Conservation (phyloP, 257 asterid species). For the Vinca minor region DNA sequence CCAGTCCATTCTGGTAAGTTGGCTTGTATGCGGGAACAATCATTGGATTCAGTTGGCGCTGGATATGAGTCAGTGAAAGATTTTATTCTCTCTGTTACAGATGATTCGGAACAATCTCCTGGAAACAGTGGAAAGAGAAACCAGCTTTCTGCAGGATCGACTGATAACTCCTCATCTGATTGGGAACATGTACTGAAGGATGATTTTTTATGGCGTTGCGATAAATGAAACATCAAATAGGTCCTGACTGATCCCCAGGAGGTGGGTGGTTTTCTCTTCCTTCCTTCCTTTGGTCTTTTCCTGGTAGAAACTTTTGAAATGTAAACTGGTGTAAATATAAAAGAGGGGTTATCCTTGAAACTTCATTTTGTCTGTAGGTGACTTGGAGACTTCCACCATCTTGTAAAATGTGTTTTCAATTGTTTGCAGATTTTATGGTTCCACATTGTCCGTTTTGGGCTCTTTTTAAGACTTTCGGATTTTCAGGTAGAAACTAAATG, state of each 20-base stretch:
- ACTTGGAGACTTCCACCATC: neutral
- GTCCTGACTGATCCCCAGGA: neutral
- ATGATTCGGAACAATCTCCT: slow-evolving; percentile 29
- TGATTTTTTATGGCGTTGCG: slow-evolving; percentile 44
- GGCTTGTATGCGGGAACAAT: slow-evolving; percentile 10
- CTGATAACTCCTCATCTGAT: slow-evolving; percentile 57
- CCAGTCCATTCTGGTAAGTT: slow-evolving; percentile 2
- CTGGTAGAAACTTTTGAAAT: neutral
- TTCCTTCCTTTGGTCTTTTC: neutral
- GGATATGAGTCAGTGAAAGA: slow-evolving; percentile 34
- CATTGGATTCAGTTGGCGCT: slow-evolving; percentile 18
- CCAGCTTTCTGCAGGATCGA: slow-evolving; percentile 30
- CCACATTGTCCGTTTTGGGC: too few relatives aligned
- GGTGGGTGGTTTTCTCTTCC: neutral
- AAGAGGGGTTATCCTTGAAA: neutral
- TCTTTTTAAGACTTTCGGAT: too few relatives aligned
- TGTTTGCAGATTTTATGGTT: neutral
- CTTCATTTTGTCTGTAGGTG: neutral
- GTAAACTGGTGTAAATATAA: slow-evolving; percentile 1
- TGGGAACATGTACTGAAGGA: slow-evolving; percentile 90
- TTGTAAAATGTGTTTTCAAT: neutral
- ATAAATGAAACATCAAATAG: neutral
- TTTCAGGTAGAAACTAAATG: too few relatives aligned
- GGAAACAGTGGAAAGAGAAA: slow-evolving; percentile 17
- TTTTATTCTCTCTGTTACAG: slow-evolving; percentile 23